Conservation (phyloP, 2,329 filamentous ascomycete genomes). For the Balansia obtecta region DNA sequence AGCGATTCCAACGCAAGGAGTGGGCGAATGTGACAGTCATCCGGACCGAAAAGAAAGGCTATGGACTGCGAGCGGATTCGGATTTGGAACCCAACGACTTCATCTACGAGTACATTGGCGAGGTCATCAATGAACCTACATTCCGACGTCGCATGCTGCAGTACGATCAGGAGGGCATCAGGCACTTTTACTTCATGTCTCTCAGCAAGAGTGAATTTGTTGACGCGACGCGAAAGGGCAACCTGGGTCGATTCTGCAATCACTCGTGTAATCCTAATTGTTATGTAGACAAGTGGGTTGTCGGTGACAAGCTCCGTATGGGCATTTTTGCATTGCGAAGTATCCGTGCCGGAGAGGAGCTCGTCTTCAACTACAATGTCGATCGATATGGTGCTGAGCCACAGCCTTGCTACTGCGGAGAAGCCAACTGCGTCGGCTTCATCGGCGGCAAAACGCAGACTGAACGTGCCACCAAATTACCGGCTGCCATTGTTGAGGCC, state of each 20-base stretch:
- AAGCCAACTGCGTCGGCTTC: slow-evolving; percentile 88
- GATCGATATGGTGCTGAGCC: slow-evolving; percentile 95
- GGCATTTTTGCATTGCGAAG: slow-evolving; percentile 87
- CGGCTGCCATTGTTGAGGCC: slow-evolving; percentile 81
- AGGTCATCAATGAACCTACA: slow-evolving; percentile 87
- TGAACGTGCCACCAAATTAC: slow-evolving; percentile 83
- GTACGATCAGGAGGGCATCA: slow-evolving; percentile 93
- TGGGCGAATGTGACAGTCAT: slow-evolving; percentile 91
- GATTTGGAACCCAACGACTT: slow-evolving; percentile 76
- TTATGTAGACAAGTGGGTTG: slow-evolving; percentile 99
- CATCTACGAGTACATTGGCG: slow-evolving; percentile 95
- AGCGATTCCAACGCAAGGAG: slow-evolving; percentile 81
- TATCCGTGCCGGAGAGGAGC: slow-evolving; percentile 79
- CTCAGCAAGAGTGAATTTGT: slow-evolving; percentile 93
- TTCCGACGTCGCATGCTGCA: slow-evolving; percentile 85
- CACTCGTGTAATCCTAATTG: slow-evolving; percentile 98
- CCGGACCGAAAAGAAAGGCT: slow-evolving; percentile 96
- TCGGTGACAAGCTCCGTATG: slow-evolving; percentile 95
- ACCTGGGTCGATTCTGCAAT: slow-evolving; percentile 94
- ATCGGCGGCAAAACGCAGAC: slow-evolving; percentile 98
- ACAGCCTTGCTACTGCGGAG: slow-evolving; percentile 91
- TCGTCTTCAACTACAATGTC: slow-evolving; percentile 99
- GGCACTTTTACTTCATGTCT: slow-evolving; percentile 99
- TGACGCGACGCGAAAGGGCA: slow-evolving; percentile 93
- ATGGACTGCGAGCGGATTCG: slow-evolving; percentile 71